Percentiles rank a stretch among this genome's conserved stretches.
Evolutionary conservation across 2,329 filamentous ascomycete species (phyloP).

Genomic region (Colletotrichum camelliae): DNA sequence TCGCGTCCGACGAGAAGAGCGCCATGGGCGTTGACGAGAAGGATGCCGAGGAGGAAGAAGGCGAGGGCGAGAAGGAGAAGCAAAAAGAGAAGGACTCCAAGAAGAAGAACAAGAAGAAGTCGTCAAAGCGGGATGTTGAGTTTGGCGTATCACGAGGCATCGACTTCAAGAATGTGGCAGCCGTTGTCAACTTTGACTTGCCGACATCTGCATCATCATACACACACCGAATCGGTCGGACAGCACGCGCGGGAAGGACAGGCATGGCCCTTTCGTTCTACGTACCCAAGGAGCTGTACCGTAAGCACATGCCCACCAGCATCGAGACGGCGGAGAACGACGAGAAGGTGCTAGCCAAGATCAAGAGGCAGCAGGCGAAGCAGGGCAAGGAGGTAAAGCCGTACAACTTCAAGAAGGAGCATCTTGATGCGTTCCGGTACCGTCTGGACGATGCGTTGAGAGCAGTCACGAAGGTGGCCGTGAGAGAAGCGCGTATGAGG

Average conservation of each 20-base stretch:
- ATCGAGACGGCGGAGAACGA: conserved; percentile 80
- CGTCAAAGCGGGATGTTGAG: conserved; percentile 75
- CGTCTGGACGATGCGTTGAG: conserved; percentile 91
- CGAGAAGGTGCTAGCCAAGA: conserved; percentile 82
- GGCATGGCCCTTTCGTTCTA: conserved; percentile 98
- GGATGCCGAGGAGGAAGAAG: conserved; percentile 40
- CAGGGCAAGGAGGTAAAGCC: conserved; percentile 83
- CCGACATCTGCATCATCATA: conserved; percentile 89
- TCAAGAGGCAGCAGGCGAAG: conserved; percentile 79
- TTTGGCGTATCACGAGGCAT: conserved; percentile 85
- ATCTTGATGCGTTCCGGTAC: conserved; percentile 93
- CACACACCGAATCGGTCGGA: conserved; percentile 95
- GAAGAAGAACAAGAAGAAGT: conserved; percentile 68
- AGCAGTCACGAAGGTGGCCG: conserved; percentile 85
- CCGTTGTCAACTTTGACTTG: conserved; percentile 96
- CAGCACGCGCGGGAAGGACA: conserved; percentile 86
- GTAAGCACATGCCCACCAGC: conserved; percentile 88
- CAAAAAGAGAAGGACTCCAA: conserved; percentile 27
- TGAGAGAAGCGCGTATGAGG: conserved; percentile 86
- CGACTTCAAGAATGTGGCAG: conserved; percentile 94
- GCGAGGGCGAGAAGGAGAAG: conserved; percentile 50
- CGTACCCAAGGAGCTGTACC: conserved; percentile 79
- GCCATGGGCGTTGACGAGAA: conserved; percentile 71
- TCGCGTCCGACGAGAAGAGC: conserved; percentile 92
- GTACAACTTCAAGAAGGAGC: conserved; percentile 93